Base-by-base conservation (phyloP, 805 yeast species). In the Saccharomycopsis sp. region DNA sequence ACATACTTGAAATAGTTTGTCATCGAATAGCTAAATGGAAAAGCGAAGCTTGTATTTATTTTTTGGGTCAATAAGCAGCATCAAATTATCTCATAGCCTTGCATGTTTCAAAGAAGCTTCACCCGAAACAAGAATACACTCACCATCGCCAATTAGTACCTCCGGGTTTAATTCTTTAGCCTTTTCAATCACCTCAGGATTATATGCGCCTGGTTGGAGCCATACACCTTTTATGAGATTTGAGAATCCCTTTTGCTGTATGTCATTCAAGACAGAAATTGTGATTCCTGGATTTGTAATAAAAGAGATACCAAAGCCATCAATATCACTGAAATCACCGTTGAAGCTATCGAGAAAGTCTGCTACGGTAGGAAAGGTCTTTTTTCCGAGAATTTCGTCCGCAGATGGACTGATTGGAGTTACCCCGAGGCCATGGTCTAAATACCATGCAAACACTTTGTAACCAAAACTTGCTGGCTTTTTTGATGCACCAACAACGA, bases 171-270 rank as follows among this genome's bases (percentile, higher is more conserved):
- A 63, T 1, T 70, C 73, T 34, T 61, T 64, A 1, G 79, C 77
- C 37, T 69, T 69, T 0, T 76, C 71, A 16, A 85, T 72, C 2
- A 79, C 80, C 12, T 73, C 75, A 1, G 67, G 65, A 64, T 85
- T 83, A 63, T 80, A 87, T 21, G 90, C 79, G 0, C 95, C 96
- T 0, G 96, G 96, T 66, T 89, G 96, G 63, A 87, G 83, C 96
- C 96, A 89, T 15, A 87, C 71, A 0, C 85, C 82, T 64, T 78
- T 79, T 15, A 86, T 71, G 53, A 62, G 8, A 66, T 66, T 3
- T 66, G 55, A 15, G 65, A 54, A 34, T 69, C 64, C 58, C 15
- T 56, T 18, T 18, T 53, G 37, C 21, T 51, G 34, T 20, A 80
- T 70, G 15, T 74, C 74, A 9, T 74, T 68, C 41, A 84, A 65